Evolutionary conservation across 2,329 filamentous ascomycete genomes (phyloP), one percentile per base, ranked within the genome.

Genomic region (Neonectria sp.): DNA sequence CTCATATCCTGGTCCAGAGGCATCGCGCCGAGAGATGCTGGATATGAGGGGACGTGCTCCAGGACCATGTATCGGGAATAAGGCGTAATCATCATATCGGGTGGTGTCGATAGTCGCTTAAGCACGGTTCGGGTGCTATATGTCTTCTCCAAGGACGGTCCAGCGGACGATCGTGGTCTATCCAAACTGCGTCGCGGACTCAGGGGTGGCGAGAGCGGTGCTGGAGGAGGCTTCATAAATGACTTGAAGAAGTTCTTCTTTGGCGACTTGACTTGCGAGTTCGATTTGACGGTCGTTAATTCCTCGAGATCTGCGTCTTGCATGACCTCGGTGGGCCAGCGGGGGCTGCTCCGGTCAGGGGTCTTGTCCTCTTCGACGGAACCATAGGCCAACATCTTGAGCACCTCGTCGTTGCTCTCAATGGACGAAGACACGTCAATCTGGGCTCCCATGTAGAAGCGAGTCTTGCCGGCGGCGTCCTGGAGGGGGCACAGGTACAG

Each of bases 341-440:
- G 72, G 9, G 69, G 48, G 12, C 40, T 63, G 11, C 37, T 57
- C 13, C 55, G 65, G 4, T 69, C 68, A 0, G 45, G 45, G 1
- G 33, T n/a, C 53, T 67, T 75, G 3, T 73, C 73, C 27, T 75
- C 72, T 25, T 76, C 75, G 0, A 21, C 9, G 1, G 72, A 66
- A 15, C 82, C 78, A n/a, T 78, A 80, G 35, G 79, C 84, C 15
- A 90, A 73, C 6, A 89, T 79, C 6, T 81, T 81, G 51, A 90
- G 67, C 7, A 90, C 81, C 65, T 90, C 88, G 5, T 83, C 82
- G 35, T 81, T 81, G 56, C 80, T 84, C 62, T 85, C 83, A 37
- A 90, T 82, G 0, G 84, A 85, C 3, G 86, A 86, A 0, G 87
- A 89, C 15, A 89, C 85, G 68, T 91, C 86, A 58, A 90, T 83